phyloP scores from a whole-genome alignment of 2,329 filamentous ascomycete genomes.

The Sclerotiophoma versabilis region DNA sequence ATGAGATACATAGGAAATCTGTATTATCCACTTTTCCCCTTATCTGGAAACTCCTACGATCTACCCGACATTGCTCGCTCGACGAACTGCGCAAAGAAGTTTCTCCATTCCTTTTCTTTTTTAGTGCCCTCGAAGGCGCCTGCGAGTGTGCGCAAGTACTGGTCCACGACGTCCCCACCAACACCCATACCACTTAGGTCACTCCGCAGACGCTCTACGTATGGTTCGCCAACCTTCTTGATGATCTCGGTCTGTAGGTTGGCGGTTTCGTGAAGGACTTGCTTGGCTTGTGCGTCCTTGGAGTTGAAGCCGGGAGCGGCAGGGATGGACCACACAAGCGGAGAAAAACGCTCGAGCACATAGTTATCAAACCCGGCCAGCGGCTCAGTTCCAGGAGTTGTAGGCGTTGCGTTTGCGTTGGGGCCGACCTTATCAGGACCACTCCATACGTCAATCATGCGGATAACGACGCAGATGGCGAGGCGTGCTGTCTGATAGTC shows the following conservation, averaged over 20 bases:
- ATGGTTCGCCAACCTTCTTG: slow-evolving; percentile 83
- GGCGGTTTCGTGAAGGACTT: slow-evolving; percentile 88
- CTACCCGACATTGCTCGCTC: slow-evolving; percentile 37
- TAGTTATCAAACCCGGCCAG: slow-evolving; percentile 91
- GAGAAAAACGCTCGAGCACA: slow-evolving; percentile 87
- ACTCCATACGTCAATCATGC: slow-evolving; percentile 89
- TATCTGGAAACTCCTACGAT: slow-evolving; percentile 12
- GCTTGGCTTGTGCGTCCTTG: slow-evolving; percentile 85
- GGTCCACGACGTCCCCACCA: slow-evolving; percentile 68
- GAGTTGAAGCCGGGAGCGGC: slow-evolving; percentile 80
- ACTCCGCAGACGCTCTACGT: slow-evolving; percentile 72
- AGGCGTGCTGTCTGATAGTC: slow-evolving; percentile 73
- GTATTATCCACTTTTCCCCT: not conserved
- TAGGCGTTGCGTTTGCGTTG: slow-evolving; percentile 42
- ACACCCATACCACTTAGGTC: slow-evolving; percentile 72
- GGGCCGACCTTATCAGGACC: slow-evolving; percentile 71
- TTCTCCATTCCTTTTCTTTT: slow-evolving; percentile 54
- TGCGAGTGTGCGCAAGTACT: slow-evolving; percentile 63
- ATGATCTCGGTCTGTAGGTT: slow-evolving; percentile 88
- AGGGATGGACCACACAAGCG: slow-evolving; percentile 88
- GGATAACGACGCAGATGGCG: slow-evolving; percentile 80
- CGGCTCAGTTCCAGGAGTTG: slow-evolving; percentile 60
- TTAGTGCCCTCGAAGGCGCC: slow-evolving; percentile 44
- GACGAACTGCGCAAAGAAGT: slow-evolving; percentile 55
- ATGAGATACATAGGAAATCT: slow-evolving; percentile 14